A percentile compares a stretch with the other conserved stretches of the same genome.
Evolutionary conservation across 164 flowering plant genomes (phyloP).

Genomic region (Annona squamosa): DNA sequence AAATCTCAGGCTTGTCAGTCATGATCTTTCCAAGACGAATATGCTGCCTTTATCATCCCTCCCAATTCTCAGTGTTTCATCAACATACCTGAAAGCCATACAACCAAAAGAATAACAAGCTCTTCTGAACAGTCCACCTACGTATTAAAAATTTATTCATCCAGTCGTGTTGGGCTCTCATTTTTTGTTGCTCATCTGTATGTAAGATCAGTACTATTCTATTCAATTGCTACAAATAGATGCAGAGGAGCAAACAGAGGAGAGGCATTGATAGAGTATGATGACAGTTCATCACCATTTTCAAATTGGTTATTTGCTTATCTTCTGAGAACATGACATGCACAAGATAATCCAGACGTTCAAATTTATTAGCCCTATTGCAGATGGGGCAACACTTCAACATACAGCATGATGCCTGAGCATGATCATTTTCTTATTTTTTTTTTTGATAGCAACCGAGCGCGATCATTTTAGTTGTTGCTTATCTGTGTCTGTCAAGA

Average conservation of each 20-base stretch:
- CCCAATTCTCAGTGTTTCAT: constrained; percentile 68
- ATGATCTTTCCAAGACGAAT: constrained; percentile 64
- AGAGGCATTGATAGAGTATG: neutral
- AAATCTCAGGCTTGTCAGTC: constrained; percentile 7
- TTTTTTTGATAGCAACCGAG: no score
- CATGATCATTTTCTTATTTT: no score
- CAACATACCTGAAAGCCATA: constrained; percentile 51
- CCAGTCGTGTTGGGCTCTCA: neutral
- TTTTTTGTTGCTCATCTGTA: no score
- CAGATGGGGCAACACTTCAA: neutral
- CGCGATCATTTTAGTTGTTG: neutral
- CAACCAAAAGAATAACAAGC: neutral
- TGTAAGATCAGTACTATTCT: no score
- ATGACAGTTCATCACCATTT: neutral
- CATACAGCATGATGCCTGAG: no score
- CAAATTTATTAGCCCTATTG: neutral
- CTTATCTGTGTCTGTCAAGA: neutral
- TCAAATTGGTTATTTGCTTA: neutral
- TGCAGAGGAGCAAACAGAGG: neutral
- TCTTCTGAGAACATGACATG: neutral
- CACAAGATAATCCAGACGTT: neutral
- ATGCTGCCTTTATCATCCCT: constrained; percentile 85
- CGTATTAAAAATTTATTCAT: neutral
- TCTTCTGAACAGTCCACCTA: neutral
- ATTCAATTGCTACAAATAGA: no score